Conservation (phyloP, 495 filamentous ascomycete genomes). For the Jackrogersella multiformis region DNA sequence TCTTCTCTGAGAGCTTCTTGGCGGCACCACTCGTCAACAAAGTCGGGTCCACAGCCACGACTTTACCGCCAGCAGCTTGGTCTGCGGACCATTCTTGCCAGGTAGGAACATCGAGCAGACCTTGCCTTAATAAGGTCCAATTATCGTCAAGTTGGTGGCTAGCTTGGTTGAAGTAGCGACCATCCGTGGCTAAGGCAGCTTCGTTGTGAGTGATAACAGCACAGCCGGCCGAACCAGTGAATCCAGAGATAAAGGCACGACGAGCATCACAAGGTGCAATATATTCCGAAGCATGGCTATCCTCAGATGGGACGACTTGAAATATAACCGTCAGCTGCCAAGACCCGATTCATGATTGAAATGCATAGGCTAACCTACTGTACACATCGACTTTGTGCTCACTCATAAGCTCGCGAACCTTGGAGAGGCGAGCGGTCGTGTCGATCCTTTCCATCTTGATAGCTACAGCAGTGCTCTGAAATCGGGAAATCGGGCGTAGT, state of each 20-base stretch:
- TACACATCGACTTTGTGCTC: slow-evolving; percentile 89
- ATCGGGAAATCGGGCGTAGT: slow-evolving; percentile 18
- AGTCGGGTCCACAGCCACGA: slow-evolving; percentile 90
- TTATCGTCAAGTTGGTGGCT: slow-evolving; percentile 90
- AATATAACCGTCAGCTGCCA: slow-evolving; percentile 25
- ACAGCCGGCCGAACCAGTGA: slow-evolving; percentile 93
- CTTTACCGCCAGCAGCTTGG: slow-evolving; percentile 83
- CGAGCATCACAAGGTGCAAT: slow-evolving; percentile 93
- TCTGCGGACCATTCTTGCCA: slow-evolving; percentile 98
- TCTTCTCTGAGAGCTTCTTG: slow-evolving; percentile 84
- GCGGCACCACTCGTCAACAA: slow-evolving; percentile 87
- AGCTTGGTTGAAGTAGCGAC: slow-evolving; percentile 98
- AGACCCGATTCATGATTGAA: slow-evolving; percentile 5
- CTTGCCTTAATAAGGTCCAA: slow-evolving; percentile 93
- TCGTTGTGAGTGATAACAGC: slow-evolving; percentile 87
- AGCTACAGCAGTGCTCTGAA: slow-evolving; percentile 32
- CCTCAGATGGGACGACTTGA: slow-evolving; percentile 94
- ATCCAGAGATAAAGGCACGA: slow-evolving; percentile 91
- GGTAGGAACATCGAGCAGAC: slow-evolving; percentile 90
- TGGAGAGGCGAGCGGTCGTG: slow-evolving; percentile 78
- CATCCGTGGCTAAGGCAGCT: slow-evolving; percentile 93
- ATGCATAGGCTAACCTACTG: slow-evolving; percentile 67
- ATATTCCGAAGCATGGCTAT: slow-evolving; percentile 97
- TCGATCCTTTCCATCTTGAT: slow-evolving; percentile 84
- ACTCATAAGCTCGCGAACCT: slow-evolving; percentile 88